Evolutionary conservation across 2,329 filamentous ascomycete species (phyloP).

Genomic region (Aureobasidium sp.): DNA sequence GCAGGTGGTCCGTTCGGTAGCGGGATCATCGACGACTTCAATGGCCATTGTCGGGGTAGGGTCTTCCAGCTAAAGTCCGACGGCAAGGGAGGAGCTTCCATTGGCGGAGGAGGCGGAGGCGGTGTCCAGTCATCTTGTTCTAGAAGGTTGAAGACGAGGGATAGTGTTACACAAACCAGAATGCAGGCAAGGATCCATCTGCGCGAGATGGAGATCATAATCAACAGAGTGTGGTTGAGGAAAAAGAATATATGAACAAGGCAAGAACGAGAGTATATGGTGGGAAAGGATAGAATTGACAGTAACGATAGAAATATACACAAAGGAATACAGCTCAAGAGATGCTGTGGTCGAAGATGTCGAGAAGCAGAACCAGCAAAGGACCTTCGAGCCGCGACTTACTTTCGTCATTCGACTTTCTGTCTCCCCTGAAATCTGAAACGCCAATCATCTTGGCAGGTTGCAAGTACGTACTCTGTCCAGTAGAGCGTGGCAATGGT

Average conservation of each 20-base stretch:
- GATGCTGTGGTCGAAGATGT: not conserved
- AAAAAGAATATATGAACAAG: not conserved
- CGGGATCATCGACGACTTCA: slow-evolving; percentile 59
- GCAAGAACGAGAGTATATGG: not conserved
- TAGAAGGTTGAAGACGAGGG: slow-evolving; percentile 9
- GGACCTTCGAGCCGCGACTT: slow-evolving; percentile 4
- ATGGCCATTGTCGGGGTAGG: slow-evolving; percentile 49
- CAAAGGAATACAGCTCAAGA: not conserved
- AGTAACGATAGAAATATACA: not conserved
- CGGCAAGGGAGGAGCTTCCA: not conserved
- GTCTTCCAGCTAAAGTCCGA: slow-evolving; percentile 25
- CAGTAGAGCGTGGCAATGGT: not conserved
- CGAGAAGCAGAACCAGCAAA: not conserved
- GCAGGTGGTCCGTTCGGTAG: slow-evolving; percentile 64
- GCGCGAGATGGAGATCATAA: slow-evolving; percentile 10
- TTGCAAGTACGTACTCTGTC: not conserved
- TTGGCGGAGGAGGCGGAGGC: slow-evolving; percentile 1
- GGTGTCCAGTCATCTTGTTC: not conserved
- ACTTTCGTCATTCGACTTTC: not conserved
- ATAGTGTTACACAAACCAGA: slow-evolving; percentile 13
- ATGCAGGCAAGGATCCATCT: slow-evolving; percentile 13
- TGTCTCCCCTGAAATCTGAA: slow-evolving; percentile 8
- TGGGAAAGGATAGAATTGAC: slow-evolving; percentile 1
- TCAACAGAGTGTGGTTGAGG: not conserved
- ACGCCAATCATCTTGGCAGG: slow-evolving; percentile 7